These are phyloP conservation scores for Septoria petroselini DNA, from an alignment of 2,329 filamentous ascomycete genomes.

Conservation along the genomic window DNA sequence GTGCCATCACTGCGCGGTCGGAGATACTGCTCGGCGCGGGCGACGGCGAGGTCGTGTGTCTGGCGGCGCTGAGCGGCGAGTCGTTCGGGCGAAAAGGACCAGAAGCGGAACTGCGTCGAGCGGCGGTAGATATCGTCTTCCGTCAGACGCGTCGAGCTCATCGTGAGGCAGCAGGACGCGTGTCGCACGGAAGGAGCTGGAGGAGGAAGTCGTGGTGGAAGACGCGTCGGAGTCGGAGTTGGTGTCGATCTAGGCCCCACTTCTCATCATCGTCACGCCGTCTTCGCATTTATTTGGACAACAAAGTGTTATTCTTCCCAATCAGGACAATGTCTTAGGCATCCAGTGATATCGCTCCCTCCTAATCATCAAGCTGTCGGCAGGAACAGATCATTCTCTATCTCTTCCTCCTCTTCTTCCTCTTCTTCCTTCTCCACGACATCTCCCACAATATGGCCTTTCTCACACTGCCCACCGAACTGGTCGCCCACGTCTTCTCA, in stretches of 20 bases:
- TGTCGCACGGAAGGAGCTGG: too few species aligned
- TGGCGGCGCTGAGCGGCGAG: conserved; percentile 69
- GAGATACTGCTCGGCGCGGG: conserved; percentile 58
- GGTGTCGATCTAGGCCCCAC: background rate
- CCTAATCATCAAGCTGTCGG: too few species aligned
- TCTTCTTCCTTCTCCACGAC: background rate
- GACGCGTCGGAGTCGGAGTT: background rate
- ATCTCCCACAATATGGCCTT: conserved; percentile 14
- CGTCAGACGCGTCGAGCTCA: conserved; percentile 52
- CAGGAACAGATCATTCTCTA: background rate
- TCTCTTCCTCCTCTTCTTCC: background rate
- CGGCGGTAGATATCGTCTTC: conserved; percentile 90
- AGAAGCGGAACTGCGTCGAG: conserved; percentile 85
- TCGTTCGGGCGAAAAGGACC: conserved; percentile 79
- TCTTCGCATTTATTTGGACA: too few species aligned
- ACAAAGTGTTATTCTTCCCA: too few species aligned
- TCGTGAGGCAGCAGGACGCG: conserved; percentile 12
- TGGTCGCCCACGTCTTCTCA: conserved; percentile 29
- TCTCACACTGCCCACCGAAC: conserved; percentile 30
- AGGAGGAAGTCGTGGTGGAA: too few species aligned
- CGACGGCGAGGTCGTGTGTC: conserved; percentile 75
- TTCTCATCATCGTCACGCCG: background rate
- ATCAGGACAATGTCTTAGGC: too few species aligned
- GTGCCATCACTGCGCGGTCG: conserved; percentile 38
- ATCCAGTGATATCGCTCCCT: too few species aligned